Conservation (phyloP, 345 rosid species). For the Arabidopsis suecica region DNA sequence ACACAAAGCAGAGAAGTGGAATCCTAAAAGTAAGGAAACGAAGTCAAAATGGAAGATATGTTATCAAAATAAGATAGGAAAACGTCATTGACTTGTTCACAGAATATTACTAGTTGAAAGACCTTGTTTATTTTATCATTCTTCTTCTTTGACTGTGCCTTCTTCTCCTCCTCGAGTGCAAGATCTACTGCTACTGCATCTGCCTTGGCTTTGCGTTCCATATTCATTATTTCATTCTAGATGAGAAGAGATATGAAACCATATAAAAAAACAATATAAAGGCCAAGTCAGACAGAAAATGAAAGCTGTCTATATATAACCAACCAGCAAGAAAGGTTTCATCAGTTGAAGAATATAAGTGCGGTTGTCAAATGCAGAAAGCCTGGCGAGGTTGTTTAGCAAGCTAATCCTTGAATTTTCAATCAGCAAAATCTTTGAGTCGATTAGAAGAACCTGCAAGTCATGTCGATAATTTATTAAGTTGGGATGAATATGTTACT, state of each 20-base stretch:
- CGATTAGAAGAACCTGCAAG: conserved; percentile 26
- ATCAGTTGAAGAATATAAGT: conserved; percentile 20
- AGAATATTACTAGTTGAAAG: not conserved
- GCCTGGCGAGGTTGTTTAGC: conserved; percentile 26
- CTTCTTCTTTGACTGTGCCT: conserved; percentile 18
- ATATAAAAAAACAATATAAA: not conserved
- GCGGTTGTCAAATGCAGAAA: conserved; percentile 35
- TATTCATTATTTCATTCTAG: not conserved
- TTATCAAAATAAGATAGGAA: not conserved
- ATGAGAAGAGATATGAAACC: not conserved
- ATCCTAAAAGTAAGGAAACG: not conserved
- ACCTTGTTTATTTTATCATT: conserved; percentile 26
- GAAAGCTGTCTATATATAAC: conserved; percentile 4
- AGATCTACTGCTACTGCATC: conserved; percentile 18
- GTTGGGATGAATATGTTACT: not conserved
- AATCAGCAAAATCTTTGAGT: conserved; percentile 32
- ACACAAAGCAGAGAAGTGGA: not conserved
- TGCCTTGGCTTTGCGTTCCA: not conserved
- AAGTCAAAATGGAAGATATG: not conserved
- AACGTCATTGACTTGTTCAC: not conserved
- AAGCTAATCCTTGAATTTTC: conserved; percentile 35
- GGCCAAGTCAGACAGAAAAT: not conserved
- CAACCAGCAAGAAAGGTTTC: conserved; percentile 34
- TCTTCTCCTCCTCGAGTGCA: conserved; percentile 8
- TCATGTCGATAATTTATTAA: conserved; percentile 2